Base-by-base conservation (phyloP, 75 land plant genomes). In the Chamaecyparis obtusa region DNA sequence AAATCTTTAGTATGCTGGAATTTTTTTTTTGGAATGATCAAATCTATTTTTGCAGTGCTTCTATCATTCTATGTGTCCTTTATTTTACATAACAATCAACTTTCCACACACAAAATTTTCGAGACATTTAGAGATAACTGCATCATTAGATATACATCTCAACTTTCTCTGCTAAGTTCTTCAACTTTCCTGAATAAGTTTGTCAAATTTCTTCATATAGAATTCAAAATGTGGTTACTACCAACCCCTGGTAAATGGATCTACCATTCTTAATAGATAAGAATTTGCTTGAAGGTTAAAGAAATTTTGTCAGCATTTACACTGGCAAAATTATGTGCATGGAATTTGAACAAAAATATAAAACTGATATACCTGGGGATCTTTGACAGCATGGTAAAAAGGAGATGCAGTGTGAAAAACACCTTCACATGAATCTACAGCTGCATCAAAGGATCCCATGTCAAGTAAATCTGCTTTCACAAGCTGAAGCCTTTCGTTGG, bases 361-460 rank as follows among this genome's bases (percentile, higher is more conserved):
- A 74, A 13, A 74, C 37, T 11, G 5, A 0, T 9, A 74, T 74
- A 56, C 85, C 85, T 84, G 85, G 64, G 85, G 85, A 84, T 84
- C 85, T 36, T 51, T 33, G 64, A 36, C 11, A 35, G 1, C 41
- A 16, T 1, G 3, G 64, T 35, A 84, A 9, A 84, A 84, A 51
- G 92, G 92, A 39, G 89, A 91, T 32, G 92, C 92, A 43, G 78
- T 84, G 81, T 91, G 92, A 69, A 91, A 91, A 69, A 91, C 92
- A 33, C 92, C 92, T 51, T 91, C 86, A 80, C 89, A 87, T 51
- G 90, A 92, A 82, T 72, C 35, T 4, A 91, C 67, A 54, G 92
- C 92, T 32, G 79, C 87, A 75, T 90, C 92, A 69, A 91, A 90
- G 21, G 87, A 57, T 19, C 92, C 92, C 44, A 90, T 89, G 32